Conservation (phyloP, 1,284 basidiomycete species). For the Papiliotrema flavescens region DNA sequence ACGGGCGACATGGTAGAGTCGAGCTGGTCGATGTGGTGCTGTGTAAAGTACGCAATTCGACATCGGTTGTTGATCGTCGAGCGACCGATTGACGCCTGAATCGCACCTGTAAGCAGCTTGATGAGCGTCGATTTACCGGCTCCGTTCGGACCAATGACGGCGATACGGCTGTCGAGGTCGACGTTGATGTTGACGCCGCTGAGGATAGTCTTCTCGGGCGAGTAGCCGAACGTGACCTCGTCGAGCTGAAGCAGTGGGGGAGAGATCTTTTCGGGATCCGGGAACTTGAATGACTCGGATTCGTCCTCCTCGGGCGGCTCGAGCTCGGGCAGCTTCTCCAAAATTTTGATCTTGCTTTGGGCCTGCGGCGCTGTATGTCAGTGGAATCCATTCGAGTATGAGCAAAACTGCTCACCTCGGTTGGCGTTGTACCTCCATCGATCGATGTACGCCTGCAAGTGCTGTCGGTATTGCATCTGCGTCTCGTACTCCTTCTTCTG, state of each 20-base stretch:
- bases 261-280: conserved; percentile 91
- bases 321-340: conserved; percentile 94
- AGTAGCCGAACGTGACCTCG: conserved; percentile 89
- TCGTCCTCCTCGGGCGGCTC: conserved; percentile 88
- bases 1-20: conserved; percentile 82
- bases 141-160: conserved; percentile 73
- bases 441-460: conserved; percentile 93
- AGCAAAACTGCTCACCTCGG: conserved; percentile 52
- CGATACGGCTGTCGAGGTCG: conserved; percentile 81
- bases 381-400: neutral
- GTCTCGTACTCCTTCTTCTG: conserved; percentile 92
- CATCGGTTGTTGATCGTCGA: conserved; percentile 87
- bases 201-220: conserved; percentile 72
- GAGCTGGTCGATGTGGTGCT: conserved; percentile 95
- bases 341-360: conserved; percentile 95
- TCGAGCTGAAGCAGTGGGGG: conserved; percentile 93
- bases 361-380: conserved; percentile 70
- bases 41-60: conserved; percentile 89
- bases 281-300: conserved; percentile 88
- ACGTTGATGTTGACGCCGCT: conserved; percentile 85
- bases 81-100: conserved; percentile 74
- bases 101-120: conserved; percentile 89
- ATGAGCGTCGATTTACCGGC: conserved; percentile 59
- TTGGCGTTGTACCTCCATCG: conserved; percentile 94
- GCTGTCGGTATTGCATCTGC: conserved; percentile 89